Evolutionary conservation across 1,139 yeast species (phyloP).

Genomic region (Chernovozyma sophiae-reginae): DNA sequence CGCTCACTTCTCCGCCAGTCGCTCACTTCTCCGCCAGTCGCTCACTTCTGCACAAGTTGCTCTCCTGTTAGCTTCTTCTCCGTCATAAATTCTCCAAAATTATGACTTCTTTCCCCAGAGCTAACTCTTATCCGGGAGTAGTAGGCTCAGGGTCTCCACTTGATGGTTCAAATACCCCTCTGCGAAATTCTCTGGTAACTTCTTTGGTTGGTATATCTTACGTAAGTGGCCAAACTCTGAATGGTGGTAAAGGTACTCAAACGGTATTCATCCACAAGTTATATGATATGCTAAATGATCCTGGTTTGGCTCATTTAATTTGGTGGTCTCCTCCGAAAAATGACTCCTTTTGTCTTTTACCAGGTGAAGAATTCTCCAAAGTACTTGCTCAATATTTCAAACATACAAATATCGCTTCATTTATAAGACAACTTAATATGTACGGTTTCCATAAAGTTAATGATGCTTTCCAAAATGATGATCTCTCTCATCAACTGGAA

Average conservation of each 20-base stretch:
- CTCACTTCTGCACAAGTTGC: too few relatives aligned
- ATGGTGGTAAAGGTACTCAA: slow-evolving; percentile 23
- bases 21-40: too few relatives aligned
- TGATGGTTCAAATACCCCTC: slow-evolving; percentile 1
- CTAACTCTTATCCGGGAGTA: slow-evolving; percentile 3
- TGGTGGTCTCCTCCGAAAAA: slow-evolving; percentile 36
- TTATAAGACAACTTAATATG: slow-evolving; percentile 75
- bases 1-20: too few relatives aligned
- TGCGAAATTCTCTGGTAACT: slow-evolving; percentile 6
- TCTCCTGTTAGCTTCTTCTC: too few relatives aligned
- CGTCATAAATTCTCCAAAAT: too few relatives aligned
- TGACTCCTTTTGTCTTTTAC: slow-evolving; percentile 39
- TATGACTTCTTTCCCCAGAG: slow-evolving; percentile 2
- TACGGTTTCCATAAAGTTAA: slow-evolving; percentile 75
- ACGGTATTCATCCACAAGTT: slow-evolving; percentile 62
- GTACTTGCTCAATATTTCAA: slow-evolving; percentile 65
- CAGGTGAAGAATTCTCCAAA: slow-evolving; percentile 59
- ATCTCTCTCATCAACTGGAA: slow-evolving; percentile 3
- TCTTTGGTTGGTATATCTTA: slow-evolving; percentile 1
- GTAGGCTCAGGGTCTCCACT: slow-evolving; percentile 1
- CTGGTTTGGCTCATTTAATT: slow-evolving; percentile 41
- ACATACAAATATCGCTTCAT: slow-evolving; percentile 76
- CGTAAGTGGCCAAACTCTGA: background rate
- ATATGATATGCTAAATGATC: slow-evolving; percentile 60
- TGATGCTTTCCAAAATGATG: slow-evolving; percentile 28